phyloP scores from a whole-genome alignment of 768 basidiomycete species.

The Termitomyces titanicus region DNA sequence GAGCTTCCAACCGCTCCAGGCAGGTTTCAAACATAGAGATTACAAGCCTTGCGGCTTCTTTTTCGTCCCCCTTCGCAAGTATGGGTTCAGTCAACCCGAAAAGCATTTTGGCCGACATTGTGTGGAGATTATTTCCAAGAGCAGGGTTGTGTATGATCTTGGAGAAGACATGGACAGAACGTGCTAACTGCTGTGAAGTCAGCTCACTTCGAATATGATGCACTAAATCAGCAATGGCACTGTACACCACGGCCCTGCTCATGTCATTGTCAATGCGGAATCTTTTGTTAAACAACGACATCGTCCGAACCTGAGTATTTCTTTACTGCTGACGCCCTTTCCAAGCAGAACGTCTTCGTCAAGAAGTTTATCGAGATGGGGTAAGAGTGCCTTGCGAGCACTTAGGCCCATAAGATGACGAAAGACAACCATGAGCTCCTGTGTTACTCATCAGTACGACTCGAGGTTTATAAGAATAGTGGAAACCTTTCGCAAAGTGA shows the following conservation, averaged over 20 bases:
- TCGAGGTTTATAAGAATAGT: conserved; percentile 1
- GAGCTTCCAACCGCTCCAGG: conserved; percentile 79
- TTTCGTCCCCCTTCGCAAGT: conserved; percentile 65
- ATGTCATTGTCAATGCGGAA: conserved; percentile 10
- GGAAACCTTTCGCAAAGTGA: conserved; percentile 73
- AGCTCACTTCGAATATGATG: conserved; percentile 88
- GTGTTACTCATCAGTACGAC: conserved; percentile 10
- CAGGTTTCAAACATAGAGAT: conserved; percentile 76
- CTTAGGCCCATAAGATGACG: conserved; percentile 82
- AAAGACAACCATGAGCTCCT: conserved; percentile 93
- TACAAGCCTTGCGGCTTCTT: conserved; percentile 68
- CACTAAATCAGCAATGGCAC: conserved; percentile 87
- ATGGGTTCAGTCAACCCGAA: conserved; percentile 85
- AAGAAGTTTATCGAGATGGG: conserved; percentile 84
- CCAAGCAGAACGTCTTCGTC: conserved; percentile 91
- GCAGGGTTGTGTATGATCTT: conserved; percentile 87
- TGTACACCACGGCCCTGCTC: conserved; percentile 72
- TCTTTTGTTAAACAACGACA: background rate
- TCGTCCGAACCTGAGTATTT: conserved; percentile 64
- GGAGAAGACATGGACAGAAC: conserved; percentile 81
- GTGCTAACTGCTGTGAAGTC: conserved; percentile 66
- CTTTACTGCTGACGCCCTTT: conserved; percentile 75
- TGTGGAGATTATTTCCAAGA: conserved; percentile 76
- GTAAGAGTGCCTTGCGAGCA: conserved; percentile 73
- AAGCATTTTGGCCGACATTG: conserved; percentile 89